A percentile compares a stretch with the other conserved stretches of the same genome.
These are phyloP conservation scores for Ganoderma lingzhi DNA, from an alignment of 1,284 basidiomycete species.

Conservation along the genomic window DNA sequence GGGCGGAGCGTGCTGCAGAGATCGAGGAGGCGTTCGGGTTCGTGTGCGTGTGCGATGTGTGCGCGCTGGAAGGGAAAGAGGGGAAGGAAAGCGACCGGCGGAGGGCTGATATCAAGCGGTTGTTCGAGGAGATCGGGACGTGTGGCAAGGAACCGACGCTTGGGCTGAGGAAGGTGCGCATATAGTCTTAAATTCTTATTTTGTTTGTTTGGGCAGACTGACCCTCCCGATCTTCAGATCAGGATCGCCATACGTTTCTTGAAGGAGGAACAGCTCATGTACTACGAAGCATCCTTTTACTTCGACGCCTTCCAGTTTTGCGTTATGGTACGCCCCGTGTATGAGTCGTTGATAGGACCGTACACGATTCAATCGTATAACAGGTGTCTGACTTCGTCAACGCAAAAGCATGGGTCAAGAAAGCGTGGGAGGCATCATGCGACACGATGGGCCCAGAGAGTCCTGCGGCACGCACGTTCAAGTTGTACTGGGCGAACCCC, in stretches of 20 bases:
- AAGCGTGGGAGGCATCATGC: slow-evolving; percentile 36
- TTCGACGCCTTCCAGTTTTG: slow-evolving; percentile 40
- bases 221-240: slow-evolving; percentile 20
- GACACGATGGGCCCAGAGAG: slow-evolving; percentile 34
- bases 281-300: slow-evolving; percentile 35
- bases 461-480: slow-evolving; percentile 34
- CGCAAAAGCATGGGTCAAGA: slow-evolving; percentile 36
- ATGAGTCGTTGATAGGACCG: not conserved
- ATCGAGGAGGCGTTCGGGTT: slow-evolving; percentile 62
- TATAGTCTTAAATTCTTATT: not conserved
- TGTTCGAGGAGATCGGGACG: slow-evolving; percentile 33
- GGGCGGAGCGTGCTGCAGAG: slow-evolving; percentile 47
- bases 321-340: slow-evolving; percentile 22
- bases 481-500: slow-evolving; percentile 40
- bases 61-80: slow-evolving; percentile 35
- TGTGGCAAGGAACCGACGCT: slow-evolving; percentile 36
- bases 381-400: slow-evolving; percentile 36
- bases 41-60: slow-evolving; percentile 56
- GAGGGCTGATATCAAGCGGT: slow-evolving; percentile 28
- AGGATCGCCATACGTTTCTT: slow-evolving; percentile 33
- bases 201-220: not conserved
- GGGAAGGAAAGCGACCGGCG: slow-evolving; percentile 33
- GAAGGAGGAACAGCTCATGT: slow-evolving; percentile 34
- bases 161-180: slow-evolving; percentile 34
- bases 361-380: not conserved